Conservation (phyloP, 2,329 filamentous ascomycete species). For the Ceratocystis lukuohia region DNA sequence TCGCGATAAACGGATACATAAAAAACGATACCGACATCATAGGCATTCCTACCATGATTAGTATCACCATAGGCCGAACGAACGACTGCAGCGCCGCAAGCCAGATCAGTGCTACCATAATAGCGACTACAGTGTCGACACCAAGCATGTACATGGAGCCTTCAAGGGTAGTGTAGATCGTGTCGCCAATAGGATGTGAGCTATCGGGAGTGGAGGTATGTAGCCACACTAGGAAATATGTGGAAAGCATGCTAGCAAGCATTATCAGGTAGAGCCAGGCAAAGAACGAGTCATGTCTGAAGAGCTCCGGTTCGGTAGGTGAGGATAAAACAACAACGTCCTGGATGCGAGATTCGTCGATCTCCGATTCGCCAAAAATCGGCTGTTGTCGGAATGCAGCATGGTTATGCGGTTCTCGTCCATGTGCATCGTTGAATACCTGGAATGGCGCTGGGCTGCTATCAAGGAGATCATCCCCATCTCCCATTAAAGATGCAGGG, state of each 20-base stretch:
- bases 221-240: slow-evolving; percentile 77
- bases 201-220: slow-evolving; percentile 60
- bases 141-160: slow-evolving; percentile 81
- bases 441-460: slow-evolving; percentile 49
- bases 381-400: slow-evolving; percentile 26
- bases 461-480: slow-evolving; percentile 37
- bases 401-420: slow-evolving; percentile 17
- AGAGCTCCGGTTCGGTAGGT: slow-evolving; percentile 46
- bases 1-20: slow-evolving; percentile 80
- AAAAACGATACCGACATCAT: slow-evolving; percentile 79
- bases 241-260: slow-evolving; percentile 70
- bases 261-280: slow-evolving; percentile 79
- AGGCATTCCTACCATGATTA: slow-evolving; percentile 73
- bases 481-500: slow-evolving; percentile 45
- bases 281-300: slow-evolving; percentile 81
- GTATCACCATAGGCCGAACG: slow-evolving; percentile 66
- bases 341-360: slow-evolving; percentile 29
- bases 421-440: slow-evolving; percentile 30
- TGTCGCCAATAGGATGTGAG: slow-evolving; percentile 71
- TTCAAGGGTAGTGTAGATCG: slow-evolving; percentile 79
- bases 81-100: slow-evolving; percentile 78
- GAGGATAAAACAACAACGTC: slow-evolving; percentile 14
- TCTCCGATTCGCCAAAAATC: slow-evolving; percentile 35
- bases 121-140: slow-evolving; percentile 79
- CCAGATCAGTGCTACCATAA: slow-evolving; percentile 82